These are phyloP conservation scores for Phyllosticta paracitricarpa DNA, from an alignment of 2,329 filamentous ascomycete species.

Conservation along the genomic window DNA sequence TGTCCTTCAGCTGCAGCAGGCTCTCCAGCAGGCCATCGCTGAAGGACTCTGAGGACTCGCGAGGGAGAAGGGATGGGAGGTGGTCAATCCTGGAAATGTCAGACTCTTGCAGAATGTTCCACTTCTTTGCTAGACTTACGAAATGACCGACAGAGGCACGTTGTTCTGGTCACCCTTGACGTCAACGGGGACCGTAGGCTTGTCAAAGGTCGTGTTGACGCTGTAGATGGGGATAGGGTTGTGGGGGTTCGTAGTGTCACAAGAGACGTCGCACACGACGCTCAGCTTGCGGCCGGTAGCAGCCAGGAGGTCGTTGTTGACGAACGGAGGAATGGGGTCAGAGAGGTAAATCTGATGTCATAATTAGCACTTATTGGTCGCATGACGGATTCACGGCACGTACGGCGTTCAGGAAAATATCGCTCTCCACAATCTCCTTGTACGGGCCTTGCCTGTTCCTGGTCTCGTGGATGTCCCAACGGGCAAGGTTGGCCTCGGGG, in stretches of 20 bases:
- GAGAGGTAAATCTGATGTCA: conserved; percentile 62
- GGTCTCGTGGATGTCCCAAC: conserved; percentile 77
- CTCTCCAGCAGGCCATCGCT: conserved; percentile 67
- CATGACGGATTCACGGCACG: neutral
- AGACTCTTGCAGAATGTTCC: neutral
- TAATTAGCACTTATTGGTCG: conserved; percentile 6
- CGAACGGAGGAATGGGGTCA: conserved; percentile 69
- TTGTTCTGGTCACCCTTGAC: conserved; percentile 42
- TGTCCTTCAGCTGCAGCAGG: conserved; percentile 67
- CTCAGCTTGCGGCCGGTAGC: conserved; percentile 60
- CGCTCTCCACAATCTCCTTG: conserved; percentile 60
- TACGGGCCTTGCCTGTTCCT: conserved; percentile 56
- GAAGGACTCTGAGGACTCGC: conserved; percentile 82
- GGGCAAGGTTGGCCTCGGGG: conserved; percentile 55
- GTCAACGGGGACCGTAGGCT: conserved; percentile 72
- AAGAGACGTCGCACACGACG: conserved; percentile 47
- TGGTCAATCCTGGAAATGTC: conserved; percentile 23
- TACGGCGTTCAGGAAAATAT: conserved; percentile 36
- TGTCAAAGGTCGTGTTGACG: conserved; percentile 75
- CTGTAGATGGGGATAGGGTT: conserved; percentile 73
- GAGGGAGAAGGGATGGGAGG: conserved; percentile 56
- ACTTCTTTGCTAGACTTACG: conserved; percentile 20
- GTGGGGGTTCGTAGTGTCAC: conserved; percentile 63
- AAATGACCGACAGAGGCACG: conserved; percentile 63
- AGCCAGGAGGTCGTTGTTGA: conserved; percentile 60